A percentile compares a stretch with the other conserved stretches of the same genome.
These are phyloP conservation scores for Trichosporon sp. DNA, from an alignment of 1,284 basidiomycete species.

Conservation along the genomic window DNA sequence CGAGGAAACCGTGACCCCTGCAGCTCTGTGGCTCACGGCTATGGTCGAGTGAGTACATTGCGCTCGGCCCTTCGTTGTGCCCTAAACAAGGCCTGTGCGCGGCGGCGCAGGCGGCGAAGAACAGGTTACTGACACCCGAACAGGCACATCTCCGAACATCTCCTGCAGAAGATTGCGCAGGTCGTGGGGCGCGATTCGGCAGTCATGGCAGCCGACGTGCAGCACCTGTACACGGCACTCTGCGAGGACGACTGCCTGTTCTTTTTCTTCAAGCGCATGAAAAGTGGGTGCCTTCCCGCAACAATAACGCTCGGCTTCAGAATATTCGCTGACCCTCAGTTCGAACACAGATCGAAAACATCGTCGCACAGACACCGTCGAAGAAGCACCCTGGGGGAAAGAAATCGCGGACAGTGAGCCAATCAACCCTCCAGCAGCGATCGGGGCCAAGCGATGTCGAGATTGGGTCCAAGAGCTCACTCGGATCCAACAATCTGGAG, in stretches of 20 bases:
- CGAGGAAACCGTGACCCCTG: conserved; percentile 59
- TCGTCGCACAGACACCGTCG: neutral
- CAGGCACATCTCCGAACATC: conserved; percentile 60
- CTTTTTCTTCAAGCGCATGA: conserved; percentile 76
- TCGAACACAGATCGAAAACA: neutral
- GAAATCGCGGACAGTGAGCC: neutral
- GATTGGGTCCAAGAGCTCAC: neutral
- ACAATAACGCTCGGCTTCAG: too few species aligned
- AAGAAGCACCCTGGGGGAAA: neutral
- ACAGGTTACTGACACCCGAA: neutral
- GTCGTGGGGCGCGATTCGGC: conserved; percentile 78
- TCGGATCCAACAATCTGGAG: neutral
- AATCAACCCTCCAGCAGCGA: neutral
- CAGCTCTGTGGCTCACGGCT: conserved; percentile 83
- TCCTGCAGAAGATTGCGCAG: conserved; percentile 72
- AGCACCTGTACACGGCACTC: conserved; percentile 76
- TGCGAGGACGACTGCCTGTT: conserved; percentile 84
- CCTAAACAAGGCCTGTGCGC: neutral
- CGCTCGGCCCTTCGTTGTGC: neutral
- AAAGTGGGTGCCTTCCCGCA: conserved; percentile 56
- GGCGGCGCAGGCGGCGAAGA: neutral
- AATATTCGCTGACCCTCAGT: neutral
- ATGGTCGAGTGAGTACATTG: conserved; percentile 71
- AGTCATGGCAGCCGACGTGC: conserved; percentile 61
- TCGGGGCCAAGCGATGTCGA: neutral